These are phyloP conservation scores for Paraphysoderma sedebokerense DNA, from an alignment of 371 early-diverging fungal species.

Conservation along the genomic window DNA sequence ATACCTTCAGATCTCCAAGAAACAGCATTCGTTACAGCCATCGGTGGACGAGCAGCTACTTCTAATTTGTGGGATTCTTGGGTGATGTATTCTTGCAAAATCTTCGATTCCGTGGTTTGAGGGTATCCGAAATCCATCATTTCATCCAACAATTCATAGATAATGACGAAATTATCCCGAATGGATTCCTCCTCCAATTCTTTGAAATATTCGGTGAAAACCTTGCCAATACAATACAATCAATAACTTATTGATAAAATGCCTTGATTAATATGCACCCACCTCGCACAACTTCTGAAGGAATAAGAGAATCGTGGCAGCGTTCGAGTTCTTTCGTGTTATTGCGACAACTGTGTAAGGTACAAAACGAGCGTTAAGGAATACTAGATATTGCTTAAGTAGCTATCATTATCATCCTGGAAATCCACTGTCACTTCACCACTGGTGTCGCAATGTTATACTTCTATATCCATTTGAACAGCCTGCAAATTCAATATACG, in stretches of 20 bases:
- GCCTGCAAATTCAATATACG: no score
- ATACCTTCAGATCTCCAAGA: constrained; percentile 96
- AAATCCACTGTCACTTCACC: neutral
- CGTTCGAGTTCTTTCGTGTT: constrained; percentile 93
- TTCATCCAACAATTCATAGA: constrained; percentile 95
- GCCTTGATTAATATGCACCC: neutral
- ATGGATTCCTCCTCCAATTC: constrained; percentile 95
- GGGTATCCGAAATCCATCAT: constrained; percentile 99
- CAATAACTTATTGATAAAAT: neutral
- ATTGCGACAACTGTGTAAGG: constrained; percentile 61
- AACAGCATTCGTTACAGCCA: constrained; percentile 95
- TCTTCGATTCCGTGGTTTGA: constrained; percentile 94
- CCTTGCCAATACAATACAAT: constrained; percentile 29
- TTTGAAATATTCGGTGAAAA: constrained; percentile 93
- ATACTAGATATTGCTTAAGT: neutral
- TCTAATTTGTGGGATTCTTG: constrained; percentile 93
- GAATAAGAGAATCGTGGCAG: constrained; percentile 83
- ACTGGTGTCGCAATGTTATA: neutral
- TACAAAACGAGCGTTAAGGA: neutral
- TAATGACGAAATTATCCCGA: constrained; percentile 85
- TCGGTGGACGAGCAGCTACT: constrained; percentile 73
- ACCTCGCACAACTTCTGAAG: constrained; percentile 77
- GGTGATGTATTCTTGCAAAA: constrained; percentile 94
- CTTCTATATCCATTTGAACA: neutral
- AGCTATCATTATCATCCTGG: neutral